Evolutionary conservation across 2,329 filamentous ascomycete species (phyloP).

Genomic region (Aspergillus aculeatinus): DNA sequence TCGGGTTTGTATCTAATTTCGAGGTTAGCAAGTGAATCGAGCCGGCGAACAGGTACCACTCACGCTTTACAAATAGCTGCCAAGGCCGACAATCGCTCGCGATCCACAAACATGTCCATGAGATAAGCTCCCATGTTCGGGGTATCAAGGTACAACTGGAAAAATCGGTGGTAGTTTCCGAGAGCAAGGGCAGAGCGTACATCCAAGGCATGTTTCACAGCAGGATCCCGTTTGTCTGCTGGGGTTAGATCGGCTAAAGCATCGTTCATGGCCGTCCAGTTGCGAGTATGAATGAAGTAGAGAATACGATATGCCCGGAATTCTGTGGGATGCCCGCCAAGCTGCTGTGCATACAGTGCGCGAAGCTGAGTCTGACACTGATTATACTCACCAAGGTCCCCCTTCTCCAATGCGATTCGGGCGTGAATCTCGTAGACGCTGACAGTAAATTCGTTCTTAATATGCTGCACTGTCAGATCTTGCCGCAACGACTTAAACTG

Average conservation of each 20-base stretch:
- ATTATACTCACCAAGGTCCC: slow-evolving; percentile 99
- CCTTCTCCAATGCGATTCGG: slow-evolving; percentile 94
- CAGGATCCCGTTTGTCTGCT: slow-evolving; percentile 83
- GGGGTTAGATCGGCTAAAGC: slow-evolving; percentile 97
- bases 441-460: slow-evolving; percentile 95
- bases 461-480: slow-evolving; percentile 95
- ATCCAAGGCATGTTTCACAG: slow-evolving; percentile 86
- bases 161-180: slow-evolving; percentile 97
- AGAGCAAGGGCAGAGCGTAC: slow-evolving; percentile 88
- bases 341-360: slow-evolving; percentile 80
- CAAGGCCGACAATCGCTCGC: slow-evolving; percentile 87
- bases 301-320: slow-evolving; percentile 99
- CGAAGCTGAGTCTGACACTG: slow-evolving; percentile 98
- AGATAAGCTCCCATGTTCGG: slow-evolving; percentile 97
- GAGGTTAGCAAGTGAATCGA: slow-evolving; percentile 47
- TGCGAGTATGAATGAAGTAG: slow-evolving; percentile 99
- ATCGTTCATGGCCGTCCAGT: slow-evolving; percentile 97
- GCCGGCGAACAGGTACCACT: slow-evolving; percentile 44
- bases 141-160: slow-evolving; percentile 90
- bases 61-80: slow-evolving; percentile 94
- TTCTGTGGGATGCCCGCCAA: slow-evolving; percentile 87
- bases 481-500: slow-evolving; percentile 98
- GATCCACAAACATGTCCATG: slow-evolving; percentile 98
- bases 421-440: slow-evolving; percentile 97
- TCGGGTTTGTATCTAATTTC: slow-evolving; percentile 79